A percentile compares a stretch with the other conserved stretches of the same genome.
These are phyloP conservation scores for Starmerella apis DNA, from an alignment of 805 yeast genomes.

Conservation along the genomic window DNA sequence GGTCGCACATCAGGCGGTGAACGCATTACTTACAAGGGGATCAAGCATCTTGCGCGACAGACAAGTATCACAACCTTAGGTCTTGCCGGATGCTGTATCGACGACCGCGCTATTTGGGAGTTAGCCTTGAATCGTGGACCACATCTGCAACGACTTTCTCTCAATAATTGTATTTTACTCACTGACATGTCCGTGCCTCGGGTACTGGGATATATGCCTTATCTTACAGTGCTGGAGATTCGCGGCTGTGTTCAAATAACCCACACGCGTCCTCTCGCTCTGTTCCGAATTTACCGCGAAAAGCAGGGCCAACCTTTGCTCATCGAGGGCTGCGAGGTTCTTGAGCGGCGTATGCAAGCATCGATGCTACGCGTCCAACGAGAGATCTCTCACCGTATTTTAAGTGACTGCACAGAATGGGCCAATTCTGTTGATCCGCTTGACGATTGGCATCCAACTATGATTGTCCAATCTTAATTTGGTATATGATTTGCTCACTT, in stretches of 20 bases:
- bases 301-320: constrained; percentile 41
- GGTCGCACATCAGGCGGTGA: constrained; percentile 68
- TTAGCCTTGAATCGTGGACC: constrained; percentile 47
- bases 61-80: constrained; percentile 64
- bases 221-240: constrained; percentile 65
- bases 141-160: constrained; percentile 52
- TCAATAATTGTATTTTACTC: constrained; percentile 58
- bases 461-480: neutral
- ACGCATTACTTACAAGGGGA: constrained; percentile 58
- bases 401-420: constrained; percentile 52
- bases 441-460: constrained; percentile 1
- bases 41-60: constrained; percentile 46
- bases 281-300: constrained; percentile 42
- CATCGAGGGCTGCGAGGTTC: constrained; percentile 67
- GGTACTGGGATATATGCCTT: constrained; percentile 43
- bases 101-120: constrained; percentile 74
- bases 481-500: no score
- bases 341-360: constrained; percentile 48
- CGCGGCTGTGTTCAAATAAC: constrained; percentile 50
- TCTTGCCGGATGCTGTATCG: constrained; percentile 74
- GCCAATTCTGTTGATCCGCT: constrained; percentile 1
- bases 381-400: constrained; percentile 45
- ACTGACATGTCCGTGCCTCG: constrained; percentile 52
- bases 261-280: constrained; percentile 54
- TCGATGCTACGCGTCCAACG: constrained; percentile 52